Percentiles rank a stretch among this genome's conserved stretches.
These are phyloP conservation scores for Ramaria sp. DNA, from an alignment of 768 basidiomycete species.

Conservation along the genomic window DNA sequence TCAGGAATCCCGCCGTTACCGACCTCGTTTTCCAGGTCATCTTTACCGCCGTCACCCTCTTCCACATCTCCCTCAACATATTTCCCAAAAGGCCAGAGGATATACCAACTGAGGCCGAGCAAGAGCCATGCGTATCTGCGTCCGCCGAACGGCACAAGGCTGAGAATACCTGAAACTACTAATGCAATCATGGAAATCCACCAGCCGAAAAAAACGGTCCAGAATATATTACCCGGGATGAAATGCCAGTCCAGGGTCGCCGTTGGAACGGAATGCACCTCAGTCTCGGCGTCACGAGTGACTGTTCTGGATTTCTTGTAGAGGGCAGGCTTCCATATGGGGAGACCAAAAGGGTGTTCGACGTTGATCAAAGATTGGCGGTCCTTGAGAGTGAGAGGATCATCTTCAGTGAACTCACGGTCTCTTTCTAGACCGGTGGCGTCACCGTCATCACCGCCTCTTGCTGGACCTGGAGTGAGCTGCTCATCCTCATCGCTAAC, in stretches of 20 bases:
- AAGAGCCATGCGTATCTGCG: slow-evolving; percentile 75
- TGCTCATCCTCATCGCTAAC: slow-evolving; percentile 10
- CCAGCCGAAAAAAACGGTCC: slow-evolving; percentile 87
- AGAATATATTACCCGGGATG: slow-evolving; percentile 88
- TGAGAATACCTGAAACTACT: slow-evolving; percentile 54
- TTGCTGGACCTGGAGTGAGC: slow-evolving; percentile 4
- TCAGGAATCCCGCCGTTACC: slow-evolving; percentile 20
- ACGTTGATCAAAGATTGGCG: slow-evolving; percentile 98
- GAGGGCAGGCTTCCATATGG: slow-evolving; percentile 98
- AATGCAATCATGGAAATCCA: slow-evolving; percentile 77
- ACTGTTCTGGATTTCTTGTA: slow-evolving; percentile 98
- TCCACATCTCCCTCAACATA: slow-evolving; percentile 81
- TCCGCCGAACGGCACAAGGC: slow-evolving; percentile 70
- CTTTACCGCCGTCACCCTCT: slow-evolving; percentile 27
- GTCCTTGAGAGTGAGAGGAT: slow-evolving; percentile 87
- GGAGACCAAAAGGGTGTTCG: slow-evolving; percentile 96
- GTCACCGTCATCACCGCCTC: background rate
- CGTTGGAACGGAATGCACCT: slow-evolving; percentile 85
- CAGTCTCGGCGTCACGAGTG: slow-evolving; percentile 91
- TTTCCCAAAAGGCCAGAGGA: slow-evolving; percentile 97
- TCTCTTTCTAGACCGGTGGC: slow-evolving; percentile 4
- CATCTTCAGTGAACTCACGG: slow-evolving; percentile 39
- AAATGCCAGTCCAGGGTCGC: slow-evolving; percentile 90
- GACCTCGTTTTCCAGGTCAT: slow-evolving; percentile 18
- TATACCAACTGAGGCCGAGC: slow-evolving; percentile 91